These are phyloP conservation scores for Kuraishia piskuri DNA, from an alignment of 805 yeast genomes.

Conservation along the genomic window DNA sequence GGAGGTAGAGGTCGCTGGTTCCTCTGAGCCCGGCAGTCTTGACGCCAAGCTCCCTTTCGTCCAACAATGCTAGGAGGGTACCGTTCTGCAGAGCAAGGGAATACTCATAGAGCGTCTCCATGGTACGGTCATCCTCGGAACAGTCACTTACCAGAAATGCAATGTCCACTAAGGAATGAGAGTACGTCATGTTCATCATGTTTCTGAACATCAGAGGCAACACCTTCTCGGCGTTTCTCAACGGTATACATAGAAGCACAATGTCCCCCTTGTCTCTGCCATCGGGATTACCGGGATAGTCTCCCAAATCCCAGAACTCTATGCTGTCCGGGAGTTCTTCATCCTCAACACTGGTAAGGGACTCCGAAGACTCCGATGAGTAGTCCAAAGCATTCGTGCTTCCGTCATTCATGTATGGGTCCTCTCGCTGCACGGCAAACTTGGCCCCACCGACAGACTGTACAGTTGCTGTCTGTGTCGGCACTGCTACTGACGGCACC, in stretches of 20 bases:
- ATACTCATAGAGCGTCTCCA: conserved; percentile 57
- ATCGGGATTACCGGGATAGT: conserved; percentile 42
- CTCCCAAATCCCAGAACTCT: conserved; percentile 53
- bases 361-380: neutral
- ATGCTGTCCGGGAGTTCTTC: conserved; percentile 21
- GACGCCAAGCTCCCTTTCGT: conserved; percentile 28
- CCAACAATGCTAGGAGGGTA: conserved; percentile 42
- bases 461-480: neutral
- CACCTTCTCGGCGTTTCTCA: conserved; percentile 71
- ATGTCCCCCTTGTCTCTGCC: conserved; percentile 50
- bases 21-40: conserved; percentile 34
- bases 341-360: neutral
- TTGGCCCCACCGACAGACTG: neutral
- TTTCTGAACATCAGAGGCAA: conserved; percentile 79
- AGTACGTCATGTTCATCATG: conserved; percentile 79
- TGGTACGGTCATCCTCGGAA: conserved; percentile 54
- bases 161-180: conserved; percentile 69
- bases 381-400: neutral
- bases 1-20: conserved; percentile 52
- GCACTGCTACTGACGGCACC: neutral
- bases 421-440: neutral
- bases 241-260: conserved; percentile 63
- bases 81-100: conserved; percentile 66
- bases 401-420: neutral
- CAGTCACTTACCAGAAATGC: conserved; percentile 80